A percentile compares a stretch with the other conserved stretches of the same genome.
phyloP scores from a whole-genome alignment of 345 rosid species.

The Citrus glauca region DNA sequence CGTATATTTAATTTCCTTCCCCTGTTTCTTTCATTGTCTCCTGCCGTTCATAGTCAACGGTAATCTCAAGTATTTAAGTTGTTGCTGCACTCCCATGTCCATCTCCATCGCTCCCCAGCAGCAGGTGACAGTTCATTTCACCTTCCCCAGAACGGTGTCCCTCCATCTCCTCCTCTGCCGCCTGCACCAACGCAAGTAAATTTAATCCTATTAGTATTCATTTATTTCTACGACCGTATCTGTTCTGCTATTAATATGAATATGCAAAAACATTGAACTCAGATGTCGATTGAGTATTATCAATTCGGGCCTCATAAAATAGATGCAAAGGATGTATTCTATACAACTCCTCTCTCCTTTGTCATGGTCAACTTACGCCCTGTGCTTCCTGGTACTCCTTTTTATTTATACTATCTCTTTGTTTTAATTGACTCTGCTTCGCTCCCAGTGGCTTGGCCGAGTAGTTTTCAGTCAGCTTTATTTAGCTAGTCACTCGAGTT shows the following conservation, averaged over 20 bases:
- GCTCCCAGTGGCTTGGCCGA: too few species aligned
- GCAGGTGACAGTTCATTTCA: conserved; percentile 5
- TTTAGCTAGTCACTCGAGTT: too few species aligned
- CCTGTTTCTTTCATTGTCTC: too few species aligned
- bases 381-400: conserved; percentile 57
- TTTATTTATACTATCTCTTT: neutral
- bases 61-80: conserved; percentile 3
- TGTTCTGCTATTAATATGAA: too few species aligned
- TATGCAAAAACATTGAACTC: neutral
- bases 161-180: neutral
- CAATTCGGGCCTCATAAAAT: conserved; percentile 72
- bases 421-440: neutral
- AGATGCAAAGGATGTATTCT: conserved; percentile 71
- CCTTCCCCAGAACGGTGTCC: neutral
- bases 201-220: too few species aligned
- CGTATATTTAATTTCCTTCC: too few species aligned
- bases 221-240: too few species aligned
- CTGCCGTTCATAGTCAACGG: too few species aligned
- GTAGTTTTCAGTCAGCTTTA: too few species aligned
- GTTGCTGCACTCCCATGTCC: too few species aligned
- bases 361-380: conserved; percentile 97
- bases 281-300: conserved; percentile 34
- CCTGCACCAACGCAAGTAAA: neutral
- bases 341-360: conserved; percentile 59
- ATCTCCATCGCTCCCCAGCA: neutral